A percentile compares a stretch with the other conserved stretches of the same genome.
phyloP scores from a whole-genome alignment of 345 rosid genomes.

The Cardamine occulta region DNA sequence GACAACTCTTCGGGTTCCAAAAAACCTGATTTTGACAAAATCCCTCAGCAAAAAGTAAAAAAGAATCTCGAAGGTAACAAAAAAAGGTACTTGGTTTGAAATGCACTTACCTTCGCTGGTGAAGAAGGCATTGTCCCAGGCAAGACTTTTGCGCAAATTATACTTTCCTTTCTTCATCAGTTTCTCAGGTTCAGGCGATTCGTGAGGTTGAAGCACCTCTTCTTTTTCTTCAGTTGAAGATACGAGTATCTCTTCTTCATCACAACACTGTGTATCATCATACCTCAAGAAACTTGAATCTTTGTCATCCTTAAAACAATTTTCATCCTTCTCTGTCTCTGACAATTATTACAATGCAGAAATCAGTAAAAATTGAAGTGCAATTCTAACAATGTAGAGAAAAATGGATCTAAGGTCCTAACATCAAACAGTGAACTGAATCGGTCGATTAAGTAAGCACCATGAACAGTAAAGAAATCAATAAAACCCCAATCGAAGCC shows the following conservation, averaged over 20 bases:
- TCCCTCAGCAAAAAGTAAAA: background rate
- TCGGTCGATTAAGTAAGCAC: background rate
- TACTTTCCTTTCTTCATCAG: slow-evolving; percentile 53
- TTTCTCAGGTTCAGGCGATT: slow-evolving; percentile 53
- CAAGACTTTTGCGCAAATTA: slow-evolving; percentile 90
- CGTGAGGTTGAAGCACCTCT: slow-evolving; percentile 45
- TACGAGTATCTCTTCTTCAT: slow-evolving; percentile 32
- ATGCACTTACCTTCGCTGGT: slow-evolving; percentile 67
- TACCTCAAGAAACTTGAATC: slow-evolving; percentile 41
- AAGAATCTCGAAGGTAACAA: background rate
- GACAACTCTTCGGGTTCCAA: slow-evolving; percentile 86
- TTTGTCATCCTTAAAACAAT: slow-evolving; percentile 39
- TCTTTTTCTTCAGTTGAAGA: slow-evolving; percentile 46
- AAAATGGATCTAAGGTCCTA: slow-evolving; percentile 1
- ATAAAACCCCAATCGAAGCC: background rate
- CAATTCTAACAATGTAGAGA: background rate
- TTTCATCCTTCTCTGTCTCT: slow-evolving; percentile 52
- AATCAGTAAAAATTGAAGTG: background rate
- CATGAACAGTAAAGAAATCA: background rate
- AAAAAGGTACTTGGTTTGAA: background rate
- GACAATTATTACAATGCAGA: slow-evolving; percentile 21
- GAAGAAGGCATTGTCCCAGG: slow-evolving; percentile 96
- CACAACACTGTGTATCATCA: slow-evolving; percentile 28
- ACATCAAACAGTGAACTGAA: slow-evolving; percentile 10
- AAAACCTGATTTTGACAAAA: slow-evolving; percentile 57